Evolutionary conservation across 306 rosid species (phyloP).

Genomic region (Potentilla sterilis): DNA sequence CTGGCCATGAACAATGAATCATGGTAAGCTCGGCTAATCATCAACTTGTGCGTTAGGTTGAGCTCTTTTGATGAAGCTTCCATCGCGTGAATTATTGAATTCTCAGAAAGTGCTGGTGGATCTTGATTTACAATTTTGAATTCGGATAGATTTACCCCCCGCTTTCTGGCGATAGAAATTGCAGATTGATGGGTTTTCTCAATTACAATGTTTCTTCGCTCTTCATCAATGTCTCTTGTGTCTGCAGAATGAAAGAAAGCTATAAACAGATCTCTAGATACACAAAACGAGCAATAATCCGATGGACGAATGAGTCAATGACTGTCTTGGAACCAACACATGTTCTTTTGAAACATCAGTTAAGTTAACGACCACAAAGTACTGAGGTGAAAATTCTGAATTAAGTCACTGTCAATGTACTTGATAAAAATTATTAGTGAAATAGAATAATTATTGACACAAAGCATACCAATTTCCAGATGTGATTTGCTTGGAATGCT

Average conservation of each 20-base stretch:
- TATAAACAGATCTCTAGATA: not conserved
- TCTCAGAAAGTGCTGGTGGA: constrained; percentile 83
- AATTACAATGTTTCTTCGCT: constrained; percentile 71
- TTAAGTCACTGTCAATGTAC: constrained; percentile 12
- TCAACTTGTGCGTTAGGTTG: constrained; percentile 73
- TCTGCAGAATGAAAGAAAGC: constrained; percentile 39
- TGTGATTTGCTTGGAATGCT: constrained; percentile 93
- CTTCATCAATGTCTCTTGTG: constrained; percentile 87
- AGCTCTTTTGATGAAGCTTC: constrained; percentile 68
- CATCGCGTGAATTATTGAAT: constrained; percentile 64
- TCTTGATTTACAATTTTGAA: constrained; percentile 82
- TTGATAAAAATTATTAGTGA: constrained; percentile 9
- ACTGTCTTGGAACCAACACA: not conserved
- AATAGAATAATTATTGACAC: constrained; percentile 1
- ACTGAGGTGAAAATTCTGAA: constrained; percentile 18
- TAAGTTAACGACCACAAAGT: constrained; percentile 11
- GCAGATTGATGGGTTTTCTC: constrained; percentile 77
- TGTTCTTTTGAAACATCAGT: not conserved
- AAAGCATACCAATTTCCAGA: constrained; percentile 74
- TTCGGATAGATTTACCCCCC: constrained; percentile 69
- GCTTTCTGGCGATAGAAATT: constrained; percentile 51
- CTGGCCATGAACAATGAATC: constrained; percentile 95
- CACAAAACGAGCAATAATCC: not conserved
- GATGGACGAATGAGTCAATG: not conserved
- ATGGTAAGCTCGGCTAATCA: constrained; percentile 96